Evolutionary conservation across 2,329 filamentous ascomycete genomes (phyloP), one percentile per base, ranked within the genome.

Genomic region (Akanthomyces dipterigenus): DNA sequence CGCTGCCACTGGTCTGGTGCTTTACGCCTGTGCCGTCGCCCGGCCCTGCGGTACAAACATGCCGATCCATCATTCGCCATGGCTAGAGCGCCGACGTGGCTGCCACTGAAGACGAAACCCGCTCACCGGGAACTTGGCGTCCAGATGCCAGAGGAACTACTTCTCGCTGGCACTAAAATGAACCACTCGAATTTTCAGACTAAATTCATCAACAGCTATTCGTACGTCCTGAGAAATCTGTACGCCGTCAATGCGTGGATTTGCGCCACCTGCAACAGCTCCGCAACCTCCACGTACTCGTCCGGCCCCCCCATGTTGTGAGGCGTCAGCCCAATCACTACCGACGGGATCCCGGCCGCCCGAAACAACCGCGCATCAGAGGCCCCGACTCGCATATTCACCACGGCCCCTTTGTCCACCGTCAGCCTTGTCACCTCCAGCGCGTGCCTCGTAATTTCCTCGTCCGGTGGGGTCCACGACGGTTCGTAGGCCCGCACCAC

Each of bases 331-430:
- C 63, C 63, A 42, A 63, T 58, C 14, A 63, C 58, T 36, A 64
- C 63, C 8, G 61, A 61, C 20, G 63, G 63, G 7, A 64, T 60
- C 16, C 59, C 54, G 4, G 51, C 36, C 14, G 31, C 31, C 18
- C 61, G 48, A 31, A 64, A 64, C 20, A 63, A 45, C 40, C 61
- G 54, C 40, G 63, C 46, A 60, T 64, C 63, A 31, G 63, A 64
- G 4, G 61, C 63, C 26, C 61, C 63, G 5, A 63, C 61, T 8
- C 58, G 36, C 61, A 64, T 64, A 38, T 63, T 63, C 11, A 60
- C 56, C 36, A 62, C 55, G 3, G 62, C 63, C 20, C 28, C 18
- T 20, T 57, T 34, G 36, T 36, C 51, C 20, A 63, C 49, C 11
- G 62, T 48, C 28, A 49, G 49, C 46, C 55, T 57, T 12, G 62